Conservation (phyloP, 331 rosid genomes). For the Erythrophleum ivorense region DNA sequence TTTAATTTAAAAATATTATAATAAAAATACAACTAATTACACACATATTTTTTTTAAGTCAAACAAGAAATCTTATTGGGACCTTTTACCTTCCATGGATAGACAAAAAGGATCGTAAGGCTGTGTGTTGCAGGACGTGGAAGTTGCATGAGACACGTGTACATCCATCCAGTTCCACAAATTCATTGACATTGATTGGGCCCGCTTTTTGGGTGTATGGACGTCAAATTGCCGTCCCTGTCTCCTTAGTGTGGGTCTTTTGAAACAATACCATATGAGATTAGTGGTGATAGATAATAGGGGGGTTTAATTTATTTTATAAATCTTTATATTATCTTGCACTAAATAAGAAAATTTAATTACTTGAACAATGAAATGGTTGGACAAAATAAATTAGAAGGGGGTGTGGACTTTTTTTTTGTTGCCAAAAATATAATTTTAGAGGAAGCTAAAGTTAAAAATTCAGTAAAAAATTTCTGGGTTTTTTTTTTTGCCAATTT, state of each 20-base stretch:
- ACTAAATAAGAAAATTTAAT: not conserved
- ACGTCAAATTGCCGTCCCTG: not conserved
- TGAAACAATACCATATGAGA: not conserved
- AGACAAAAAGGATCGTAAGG: too few relatives aligned
- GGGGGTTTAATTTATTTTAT: not conserved
- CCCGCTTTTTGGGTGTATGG: not conserved
- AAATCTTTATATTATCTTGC: not conserved
- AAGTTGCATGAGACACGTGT: slow-evolving; percentile 16
- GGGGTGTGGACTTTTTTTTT: not conserved
- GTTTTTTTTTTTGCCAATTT: not conserved
- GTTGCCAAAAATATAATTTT: not conserved
- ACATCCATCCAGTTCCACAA: not conserved
- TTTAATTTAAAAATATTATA: too few relatives aligned
- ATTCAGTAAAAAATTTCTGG: not conserved
- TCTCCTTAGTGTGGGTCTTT: not conserved
- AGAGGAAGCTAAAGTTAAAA: not conserved
- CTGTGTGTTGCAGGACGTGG: not conserved
- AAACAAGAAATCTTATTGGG: too few relatives aligned
- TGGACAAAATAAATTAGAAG: not conserved
- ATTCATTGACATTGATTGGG: not conserved
- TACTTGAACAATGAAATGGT: not conserved
- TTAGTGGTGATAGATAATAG: not conserved
- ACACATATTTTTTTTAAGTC: too few relatives aligned
- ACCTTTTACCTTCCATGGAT: too few relatives aligned
- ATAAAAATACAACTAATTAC: too few relatives aligned